Evolutionary conservation across 306 rosid genomes (phyloP).

Genomic region (Casuarina glauca): DNA sequence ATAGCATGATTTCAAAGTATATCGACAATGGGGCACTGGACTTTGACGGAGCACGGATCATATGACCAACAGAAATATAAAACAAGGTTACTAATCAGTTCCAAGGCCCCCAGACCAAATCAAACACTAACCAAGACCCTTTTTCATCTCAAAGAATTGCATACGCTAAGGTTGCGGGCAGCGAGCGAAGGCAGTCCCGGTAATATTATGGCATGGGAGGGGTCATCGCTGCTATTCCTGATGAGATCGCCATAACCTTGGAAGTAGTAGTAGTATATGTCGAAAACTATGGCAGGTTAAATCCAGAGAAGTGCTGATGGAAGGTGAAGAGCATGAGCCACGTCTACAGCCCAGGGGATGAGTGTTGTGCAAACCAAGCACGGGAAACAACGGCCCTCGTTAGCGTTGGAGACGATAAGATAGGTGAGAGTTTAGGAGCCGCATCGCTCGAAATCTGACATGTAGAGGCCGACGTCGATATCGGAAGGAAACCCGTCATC

Average conservation of each 20-base stretch:
- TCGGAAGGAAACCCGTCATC: slow-evolving; percentile 23
- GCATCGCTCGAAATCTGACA: not conserved
- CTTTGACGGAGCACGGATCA: not conserved
- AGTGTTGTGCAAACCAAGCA: slow-evolving; percentile 26
- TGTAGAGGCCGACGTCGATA: not conserved
- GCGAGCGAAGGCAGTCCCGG: slow-evolving; percentile 25
- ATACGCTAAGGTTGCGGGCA: slow-evolving; percentile 19
- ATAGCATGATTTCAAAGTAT: not conserved
- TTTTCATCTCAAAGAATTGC: not conserved
- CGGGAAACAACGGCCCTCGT: slow-evolving; percentile 28
- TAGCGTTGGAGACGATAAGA: slow-evolving; percentile 4
- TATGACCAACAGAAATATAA: not conserved
- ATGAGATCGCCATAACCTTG: slow-evolving; percentile 29
- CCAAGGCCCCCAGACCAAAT: not conserved
- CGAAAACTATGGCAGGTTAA: slow-evolving; percentile 42
- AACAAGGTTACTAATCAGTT: not conserved
- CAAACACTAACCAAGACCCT: not conserved
- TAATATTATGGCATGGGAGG: not conserved
- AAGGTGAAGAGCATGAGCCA: slow-evolving; percentile 25
- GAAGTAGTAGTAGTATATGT: slow-evolving; percentile 31
- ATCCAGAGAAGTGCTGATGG: slow-evolving; percentile 37
- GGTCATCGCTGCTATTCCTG: not conserved
- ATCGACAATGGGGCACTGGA: not conserved
- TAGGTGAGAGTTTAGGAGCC: slow-evolving; percentile 29
- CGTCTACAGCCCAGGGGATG: slow-evolving; percentile 37